A percentile compares a stretch with the other conserved stretches of the same genome.
phyloP scores from a whole-genome alignment of 441 rosid species.

The Dalechampia spathulata region DNA sequence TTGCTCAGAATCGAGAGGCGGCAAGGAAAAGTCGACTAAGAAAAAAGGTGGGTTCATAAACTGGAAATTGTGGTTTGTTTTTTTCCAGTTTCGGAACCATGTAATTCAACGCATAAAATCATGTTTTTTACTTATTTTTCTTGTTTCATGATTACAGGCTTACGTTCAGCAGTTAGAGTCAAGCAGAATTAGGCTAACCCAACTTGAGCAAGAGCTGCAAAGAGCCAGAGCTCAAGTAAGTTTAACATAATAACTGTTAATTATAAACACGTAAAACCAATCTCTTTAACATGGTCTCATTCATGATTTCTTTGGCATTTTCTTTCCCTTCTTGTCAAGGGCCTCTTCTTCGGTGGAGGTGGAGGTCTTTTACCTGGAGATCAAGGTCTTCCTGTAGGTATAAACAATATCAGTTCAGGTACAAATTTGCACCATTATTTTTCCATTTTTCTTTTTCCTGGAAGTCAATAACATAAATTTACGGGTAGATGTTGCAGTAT shows the following conservation, averaged over 20 bases:
- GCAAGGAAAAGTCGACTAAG: constrained; percentile 96
- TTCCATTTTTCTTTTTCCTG: background rate
- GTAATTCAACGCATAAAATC: constrained; percentile 12
- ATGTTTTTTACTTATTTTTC: background rate
- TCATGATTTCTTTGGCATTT: background rate
- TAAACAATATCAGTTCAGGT: constrained; percentile 60
- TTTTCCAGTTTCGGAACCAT: background rate
- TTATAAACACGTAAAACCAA: too few relatives aligned
- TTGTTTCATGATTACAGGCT: constrained; percentile 37
- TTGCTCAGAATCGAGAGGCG: constrained; percentile 99
- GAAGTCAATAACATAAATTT: too few relatives aligned
- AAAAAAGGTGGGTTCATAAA: constrained; percentile 59
- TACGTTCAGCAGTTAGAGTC: constrained; percentile 96
- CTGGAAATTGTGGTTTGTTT: background rate
- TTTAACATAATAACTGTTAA: too few relatives aligned
- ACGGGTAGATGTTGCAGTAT: constrained; percentile 59
- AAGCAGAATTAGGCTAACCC: constrained; percentile 83
- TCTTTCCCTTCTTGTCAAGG: constrained; percentile 31
- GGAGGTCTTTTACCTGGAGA: constrained; percentile 54
- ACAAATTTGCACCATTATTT: background rate
- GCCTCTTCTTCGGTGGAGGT: constrained; percentile 59
- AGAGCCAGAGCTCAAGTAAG: constrained; percentile 77
- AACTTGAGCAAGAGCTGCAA: constrained; percentile 90
- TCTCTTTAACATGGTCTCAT: background rate
- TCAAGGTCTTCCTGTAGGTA: constrained; percentile 65